phyloP scores from a whole-genome alignment of 257 asterid species.

The Ophiorrhiza pumila region DNA sequence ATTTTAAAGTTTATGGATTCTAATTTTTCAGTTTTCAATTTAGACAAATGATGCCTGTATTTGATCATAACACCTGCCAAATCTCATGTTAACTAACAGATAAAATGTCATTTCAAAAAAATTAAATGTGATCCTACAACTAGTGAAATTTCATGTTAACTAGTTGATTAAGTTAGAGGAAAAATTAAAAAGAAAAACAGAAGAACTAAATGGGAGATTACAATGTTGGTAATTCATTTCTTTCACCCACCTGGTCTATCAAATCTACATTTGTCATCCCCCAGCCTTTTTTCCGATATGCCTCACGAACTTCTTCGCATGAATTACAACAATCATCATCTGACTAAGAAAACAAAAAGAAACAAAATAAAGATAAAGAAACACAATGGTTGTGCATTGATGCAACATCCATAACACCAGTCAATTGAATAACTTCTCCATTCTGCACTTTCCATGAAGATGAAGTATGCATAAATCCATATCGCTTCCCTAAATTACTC shows the following conservation, averaged over 20 bases:
- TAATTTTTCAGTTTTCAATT: no score
- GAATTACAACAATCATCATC: constrained; percentile 94
- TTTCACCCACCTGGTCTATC: constrained; percentile 77
- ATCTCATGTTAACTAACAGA: no score
- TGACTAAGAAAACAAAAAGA: constrained; percentile 47
- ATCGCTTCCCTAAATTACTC: not conserved
- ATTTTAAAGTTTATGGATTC: not conserved
- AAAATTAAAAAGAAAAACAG: not conserved
- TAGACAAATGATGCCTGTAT: no score
- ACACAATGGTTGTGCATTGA: not conserved
- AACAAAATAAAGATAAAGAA: not conserved
- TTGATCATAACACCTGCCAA: no score
- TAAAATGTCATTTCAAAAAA: not conserved
- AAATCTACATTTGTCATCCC: constrained; percentile 72
- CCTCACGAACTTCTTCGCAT: constrained; percentile 99
- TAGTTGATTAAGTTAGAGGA: not conserved
- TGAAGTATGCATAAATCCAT: not conserved
- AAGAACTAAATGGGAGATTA: not conserved
- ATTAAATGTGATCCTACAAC: not conserved
- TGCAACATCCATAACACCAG: not conserved
- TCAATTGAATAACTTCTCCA: not conserved
- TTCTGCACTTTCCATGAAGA: not conserved
- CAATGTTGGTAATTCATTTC: not conserved
- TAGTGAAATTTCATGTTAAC: not conserved
- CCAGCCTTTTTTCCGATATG: constrained; percentile 94